Percentiles rank a stretch among this genome's conserved stretches.
phyloP scores from a whole-genome alignment of 768 basidiomycete genomes.

The Lentinula sp. region DNA sequence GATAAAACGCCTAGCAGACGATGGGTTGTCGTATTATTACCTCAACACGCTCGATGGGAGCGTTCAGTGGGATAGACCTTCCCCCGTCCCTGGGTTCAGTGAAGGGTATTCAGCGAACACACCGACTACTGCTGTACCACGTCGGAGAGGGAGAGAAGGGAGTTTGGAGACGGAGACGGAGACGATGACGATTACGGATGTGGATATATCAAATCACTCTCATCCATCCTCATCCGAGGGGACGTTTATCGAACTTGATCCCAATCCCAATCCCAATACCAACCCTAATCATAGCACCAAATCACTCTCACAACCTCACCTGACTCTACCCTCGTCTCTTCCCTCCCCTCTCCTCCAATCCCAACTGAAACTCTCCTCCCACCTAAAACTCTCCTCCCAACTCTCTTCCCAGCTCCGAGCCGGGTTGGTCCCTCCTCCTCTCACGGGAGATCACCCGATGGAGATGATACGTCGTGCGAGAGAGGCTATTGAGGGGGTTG shows the following conservation, averaged over 20 bases:
- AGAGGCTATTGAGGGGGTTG: slow-evolving; percentile 54
- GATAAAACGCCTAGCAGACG: slow-evolving; percentile 74
- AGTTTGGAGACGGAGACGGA: too few relatives aligned
- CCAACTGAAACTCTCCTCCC: background rate
- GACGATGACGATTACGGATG: background rate
- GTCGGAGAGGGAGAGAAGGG: background rate
- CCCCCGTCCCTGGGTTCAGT: slow-evolving; percentile 12
- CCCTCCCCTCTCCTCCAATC: background rate
- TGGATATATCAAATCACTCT: slow-evolving; percentile 10
- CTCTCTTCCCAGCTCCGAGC: slow-evolving; percentile 61
- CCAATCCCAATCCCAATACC: background rate
- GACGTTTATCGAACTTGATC: background rate
- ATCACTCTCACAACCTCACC: slow-evolving; percentile 10
- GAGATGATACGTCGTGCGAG: slow-evolving; percentile 57
- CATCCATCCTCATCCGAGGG: slow-evolving; percentile 4
- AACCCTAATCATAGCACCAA: background rate
- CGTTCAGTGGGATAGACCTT: slow-evolving; percentile 66
- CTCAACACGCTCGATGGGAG: slow-evolving; percentile 64
- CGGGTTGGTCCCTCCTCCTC: slow-evolving; percentile 40
- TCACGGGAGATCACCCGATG: slow-evolving; percentile 47
- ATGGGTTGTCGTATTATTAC: slow-evolving; percentile 78
- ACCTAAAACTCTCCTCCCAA: background rate
- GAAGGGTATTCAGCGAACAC: background rate
- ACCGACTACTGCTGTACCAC: background rate
- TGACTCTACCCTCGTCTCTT: background rate